A percentile compares a stretch with the other conserved stretches of the same genome.
These are phyloP conservation scores for Pichia thaimueangensis DNA, from an alignment of 805 yeast species.

Conservation along the genomic window DNA sequence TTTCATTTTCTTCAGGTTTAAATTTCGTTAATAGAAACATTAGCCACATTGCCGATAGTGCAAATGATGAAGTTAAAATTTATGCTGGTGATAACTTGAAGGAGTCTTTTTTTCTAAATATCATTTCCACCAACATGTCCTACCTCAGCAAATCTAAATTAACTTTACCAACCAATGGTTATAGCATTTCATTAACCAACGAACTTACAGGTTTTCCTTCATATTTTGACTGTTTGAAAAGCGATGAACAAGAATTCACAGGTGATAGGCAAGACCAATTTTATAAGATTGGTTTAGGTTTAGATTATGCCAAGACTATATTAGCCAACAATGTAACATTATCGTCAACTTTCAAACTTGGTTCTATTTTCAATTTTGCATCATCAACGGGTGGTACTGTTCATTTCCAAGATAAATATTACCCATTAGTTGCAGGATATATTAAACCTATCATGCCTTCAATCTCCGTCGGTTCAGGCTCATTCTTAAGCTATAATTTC, in stretches of 20 bases:
- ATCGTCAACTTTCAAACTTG: slow-evolving; percentile 45
- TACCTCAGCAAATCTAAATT: slow-evolving; percentile 28
- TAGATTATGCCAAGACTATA: slow-evolving; percentile 34
- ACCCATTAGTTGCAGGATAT: slow-evolving; percentile 39
- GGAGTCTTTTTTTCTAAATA: slow-evolving; percentile 40
- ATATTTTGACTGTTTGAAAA: slow-evolving; percentile 1
- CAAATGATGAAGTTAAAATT: slow-evolving; percentile 50
- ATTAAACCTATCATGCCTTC: slow-evolving; percentile 17
- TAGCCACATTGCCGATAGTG: slow-evolving; percentile 42
- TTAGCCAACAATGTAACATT: slow-evolving; percentile 42
- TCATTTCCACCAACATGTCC: slow-evolving; percentile 38
- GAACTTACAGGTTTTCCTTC: slow-evolving; percentile 37
- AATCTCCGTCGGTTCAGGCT: slow-evolving; percentile 11
- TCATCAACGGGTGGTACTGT: slow-evolving; percentile 27
- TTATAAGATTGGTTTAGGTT: slow-evolving; percentile 31
- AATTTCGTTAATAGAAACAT: slow-evolving; percentile 53
- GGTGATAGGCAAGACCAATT: slow-evolving; percentile 24
- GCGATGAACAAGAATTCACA: slow-evolving; percentile 4
- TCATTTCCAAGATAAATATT: slow-evolving; percentile 74
- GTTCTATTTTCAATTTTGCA: slow-evolving; percentile 43
- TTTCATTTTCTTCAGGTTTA: slow-evolving; percentile 42
- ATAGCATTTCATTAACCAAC: slow-evolving; percentile 32
- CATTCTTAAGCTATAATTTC: slow-evolving; percentile 12
- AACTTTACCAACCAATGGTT: slow-evolving; percentile 43
- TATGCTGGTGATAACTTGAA: slow-evolving; percentile 62